A percentile compares a stretch with the other conserved stretches of the same genome.
These are phyloP conservation scores for Sedum album DNA, from an alignment of 164 flowering plant species.

Conservation along the genomic window DNA sequence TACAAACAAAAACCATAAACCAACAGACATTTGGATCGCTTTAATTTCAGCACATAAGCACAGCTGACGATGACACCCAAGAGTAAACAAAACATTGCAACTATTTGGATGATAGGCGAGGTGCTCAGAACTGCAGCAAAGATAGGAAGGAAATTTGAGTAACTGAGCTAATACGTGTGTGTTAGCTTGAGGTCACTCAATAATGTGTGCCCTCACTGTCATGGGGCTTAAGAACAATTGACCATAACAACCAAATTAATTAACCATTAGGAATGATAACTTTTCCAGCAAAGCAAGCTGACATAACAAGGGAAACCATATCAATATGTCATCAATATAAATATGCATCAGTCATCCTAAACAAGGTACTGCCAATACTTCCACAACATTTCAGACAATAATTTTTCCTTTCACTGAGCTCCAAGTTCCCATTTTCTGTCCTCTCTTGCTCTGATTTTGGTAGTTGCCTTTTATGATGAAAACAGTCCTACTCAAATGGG, in stretches of 20 bases:
- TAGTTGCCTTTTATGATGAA: not conserved
- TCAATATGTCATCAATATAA: not conserved
- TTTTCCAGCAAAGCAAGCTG: conserved; percentile 4
- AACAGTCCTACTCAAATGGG: not conserved
- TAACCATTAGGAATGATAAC: not conserved
- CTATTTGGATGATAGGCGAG: not conserved
- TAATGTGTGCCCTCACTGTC: not conserved
- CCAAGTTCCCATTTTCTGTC: not conserved
- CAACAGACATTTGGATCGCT: not conserved
- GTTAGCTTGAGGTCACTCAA: not conserved
- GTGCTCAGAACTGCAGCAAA: not conserved
- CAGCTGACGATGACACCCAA: conserved; percentile 3
- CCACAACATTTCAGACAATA: not conserved
- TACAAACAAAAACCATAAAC: not conserved
- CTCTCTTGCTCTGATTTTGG: not conserved
- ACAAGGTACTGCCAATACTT: not conserved
- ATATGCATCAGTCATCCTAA: conserved; percentile 5
- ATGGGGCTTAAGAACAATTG: conserved; percentile 1
- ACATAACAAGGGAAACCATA: not conserved
- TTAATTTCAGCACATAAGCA: not conserved
- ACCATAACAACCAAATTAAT: conserved; percentile 5
- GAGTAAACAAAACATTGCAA: not conserved
- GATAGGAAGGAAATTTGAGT: not conserved
- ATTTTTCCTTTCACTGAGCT: not conserved
- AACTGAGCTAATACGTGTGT: not conserved